phyloP scores from a whole-genome alignment of 1,284 basidiomycete species.

The Pulveroboletus sp. region DNA sequence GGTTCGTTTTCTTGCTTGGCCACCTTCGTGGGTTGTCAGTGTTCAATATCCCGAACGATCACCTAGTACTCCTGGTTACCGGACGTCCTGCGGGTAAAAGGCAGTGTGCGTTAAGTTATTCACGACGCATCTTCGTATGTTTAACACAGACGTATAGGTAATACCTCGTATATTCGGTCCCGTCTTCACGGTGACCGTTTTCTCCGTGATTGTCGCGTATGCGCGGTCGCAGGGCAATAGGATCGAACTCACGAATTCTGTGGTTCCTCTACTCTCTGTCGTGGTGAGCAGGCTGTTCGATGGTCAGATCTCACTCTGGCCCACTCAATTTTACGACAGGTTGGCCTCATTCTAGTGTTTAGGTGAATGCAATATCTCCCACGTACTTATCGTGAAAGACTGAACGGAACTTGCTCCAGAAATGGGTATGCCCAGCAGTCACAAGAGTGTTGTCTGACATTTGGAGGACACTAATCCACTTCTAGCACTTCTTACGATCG shows the following conservation, averaged over 20 bases:
- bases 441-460: background rate
- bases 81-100: constrained; percentile 80
- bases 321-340: constrained; percentile 40
- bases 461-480: constrained; percentile 2
- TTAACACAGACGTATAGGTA: constrained; percentile 46
- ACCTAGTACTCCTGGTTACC: constrained; percentile 88
- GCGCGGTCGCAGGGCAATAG: constrained; percentile 53
- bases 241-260: constrained; percentile 66
- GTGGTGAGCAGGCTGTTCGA: constrained; percentile 62
- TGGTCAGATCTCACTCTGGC: constrained; percentile 1
- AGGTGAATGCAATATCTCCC: constrained; percentile 46
- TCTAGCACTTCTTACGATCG: constrained; percentile 78
- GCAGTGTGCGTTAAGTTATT: constrained; percentile 51
- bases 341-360: constrained; percentile 77
- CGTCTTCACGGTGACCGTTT: constrained; percentile 80
- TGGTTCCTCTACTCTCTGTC: constrained; percentile 84
- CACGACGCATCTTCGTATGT: constrained; percentile 1
- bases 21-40: background rate
- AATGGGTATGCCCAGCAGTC: constrained; percentile 30
- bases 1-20: constrained; percentile 11
- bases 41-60: constrained; percentile 1
- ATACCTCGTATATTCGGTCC: constrained; percentile 71
- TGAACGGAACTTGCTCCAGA: constrained; percentile 13
- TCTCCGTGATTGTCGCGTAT: constrained; percentile 64
- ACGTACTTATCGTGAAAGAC: background rate